Base-by-base conservation (phyloP, 73 alveolate species). In the Stentor roeselii region DNA sequence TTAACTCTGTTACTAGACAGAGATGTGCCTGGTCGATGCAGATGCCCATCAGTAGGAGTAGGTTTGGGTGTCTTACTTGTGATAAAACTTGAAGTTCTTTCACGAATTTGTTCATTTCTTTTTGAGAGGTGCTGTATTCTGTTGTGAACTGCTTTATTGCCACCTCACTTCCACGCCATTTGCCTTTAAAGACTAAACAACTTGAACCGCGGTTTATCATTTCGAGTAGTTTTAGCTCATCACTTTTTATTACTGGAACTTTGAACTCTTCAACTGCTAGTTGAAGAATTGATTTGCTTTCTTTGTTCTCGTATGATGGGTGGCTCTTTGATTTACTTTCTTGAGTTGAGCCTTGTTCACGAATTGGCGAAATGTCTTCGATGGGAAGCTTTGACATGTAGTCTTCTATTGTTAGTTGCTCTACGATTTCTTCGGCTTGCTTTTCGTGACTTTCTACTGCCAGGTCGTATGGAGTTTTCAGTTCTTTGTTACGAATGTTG, bases 11-110 rank as follows among this genome's bases (percentile, higher is more conserved):
- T 21, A 58, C 14, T 58, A 58, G 14, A 21, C 74, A 58, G 27
- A 58, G 14, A 21, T 58, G 14, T 15, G 74, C 27, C n/a, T 21
- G 27, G 74, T 58, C 74, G 14, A 58, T 21, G n/a, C 74, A 15
- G n/a, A 58, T 21, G 14, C 74, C 74, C 74, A 58, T 58, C 27
- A 58, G 74, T 58, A 58, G n/a, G n/a, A 58, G 74, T 58, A 58
- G n/a, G n/a, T 58, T 58, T 15, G 74, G 74, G n/a, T 58, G 74
- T 21, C 74, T 58, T 15, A 58, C n/a, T 21, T 21, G 14, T 21
- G n/a, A 15, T 15, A 58, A 21, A 15, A 21, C 74, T 58, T 21
- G 27, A 15, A 58, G 14, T 58, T 58, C 74, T 21, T 58, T 58
- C 27, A 58, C 74, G n/a, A 58, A 58, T 58, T 58, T 58, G 27